phyloP scores from a whole-genome alignment of 1,139 yeast species.

The Scheffersomyces insectosa region DNA sequence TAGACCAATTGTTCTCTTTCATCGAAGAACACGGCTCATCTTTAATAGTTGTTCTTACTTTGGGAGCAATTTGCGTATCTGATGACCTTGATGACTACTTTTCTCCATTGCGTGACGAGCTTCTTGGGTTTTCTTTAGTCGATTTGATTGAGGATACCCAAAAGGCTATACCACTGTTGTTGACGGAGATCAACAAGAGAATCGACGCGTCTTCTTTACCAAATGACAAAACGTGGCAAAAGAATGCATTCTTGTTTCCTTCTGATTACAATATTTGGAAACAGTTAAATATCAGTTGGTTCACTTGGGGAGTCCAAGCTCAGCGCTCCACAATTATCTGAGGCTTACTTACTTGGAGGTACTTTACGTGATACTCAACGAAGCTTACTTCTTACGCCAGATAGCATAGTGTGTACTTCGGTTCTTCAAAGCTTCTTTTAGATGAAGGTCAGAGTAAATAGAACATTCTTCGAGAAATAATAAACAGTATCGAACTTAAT shows the following conservation, averaged over 20 bases:
- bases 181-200: slow-evolving; percentile 50
- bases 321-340: slow-evolving; percentile 52
- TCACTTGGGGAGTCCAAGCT: slow-evolving; percentile 50
- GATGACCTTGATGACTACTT: slow-evolving; percentile 62
- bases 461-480: too few species aligned
- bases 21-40: slow-evolving; percentile 67
- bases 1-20: slow-evolving; percentile 66
- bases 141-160: slow-evolving; percentile 52
- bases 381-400: slow-evolving; percentile 42
- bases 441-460: too few species aligned
- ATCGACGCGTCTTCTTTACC: slow-evolving; percentile 13
- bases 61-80: slow-evolving; percentile 78
- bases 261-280: slow-evolving; percentile 70
- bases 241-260: slow-evolving; percentile 74
- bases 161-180: slow-evolving; percentile 58
- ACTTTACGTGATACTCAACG: slow-evolving; percentile 60
- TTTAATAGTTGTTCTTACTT: slow-evolving; percentile 62
- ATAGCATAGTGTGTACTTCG: slow-evolving; percentile 7
- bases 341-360: slow-evolving; percentile 48
- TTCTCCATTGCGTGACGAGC: slow-evolving; percentile 67
- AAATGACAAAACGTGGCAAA: slow-evolving; percentile 51
- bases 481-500: too few species aligned
- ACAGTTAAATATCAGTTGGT: slow-evolving; percentile 54
- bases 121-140: slow-evolving; percentile 50
- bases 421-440: slow-evolving; percentile 4